These are phyloP conservation scores for Backusella mclennaniae DNA, from an alignment of 192 early-diverging fungal species.

Conservation along the genomic window DNA sequence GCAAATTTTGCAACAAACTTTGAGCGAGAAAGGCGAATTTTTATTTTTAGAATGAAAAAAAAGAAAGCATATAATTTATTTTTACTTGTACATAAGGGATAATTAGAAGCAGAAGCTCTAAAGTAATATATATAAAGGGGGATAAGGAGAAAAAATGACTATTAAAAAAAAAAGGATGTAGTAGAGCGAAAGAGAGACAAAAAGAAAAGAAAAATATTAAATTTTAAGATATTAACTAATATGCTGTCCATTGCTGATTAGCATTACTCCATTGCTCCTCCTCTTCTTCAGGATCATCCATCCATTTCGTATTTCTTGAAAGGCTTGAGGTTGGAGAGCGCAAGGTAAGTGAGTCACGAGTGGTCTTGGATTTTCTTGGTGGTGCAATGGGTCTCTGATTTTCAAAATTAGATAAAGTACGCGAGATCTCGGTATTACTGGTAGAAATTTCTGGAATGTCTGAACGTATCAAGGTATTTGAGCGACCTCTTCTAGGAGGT, in stretches of 20 bases:
- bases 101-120: neutral
- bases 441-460: conserved; percentile 8
- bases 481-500: conserved; percentile 6
- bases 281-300: conserved; percentile 22
- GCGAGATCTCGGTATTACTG: neutral
- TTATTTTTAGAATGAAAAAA: neutral
- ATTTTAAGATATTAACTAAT: neutral
- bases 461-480: neutral
- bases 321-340: neutral
- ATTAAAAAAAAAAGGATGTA: neutral
- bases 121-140: neutral
- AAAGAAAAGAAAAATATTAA: neutral
- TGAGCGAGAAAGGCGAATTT: neutral
- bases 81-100: conserved; percentile 1
- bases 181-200: neutral
- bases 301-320: conserved; percentile 16
- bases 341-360: neutral
- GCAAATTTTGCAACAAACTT: no score
- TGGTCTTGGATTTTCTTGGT: neutral
- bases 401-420: neutral
- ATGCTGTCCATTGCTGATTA: neutral
- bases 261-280: neutral
- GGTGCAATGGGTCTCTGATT: neutral
- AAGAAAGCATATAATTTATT: neutral
- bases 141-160: neutral